Base-by-base conservation (phyloP, 2,329 filamentous ascomycete species). In the Plectosphaerella plurivora region DNA sequence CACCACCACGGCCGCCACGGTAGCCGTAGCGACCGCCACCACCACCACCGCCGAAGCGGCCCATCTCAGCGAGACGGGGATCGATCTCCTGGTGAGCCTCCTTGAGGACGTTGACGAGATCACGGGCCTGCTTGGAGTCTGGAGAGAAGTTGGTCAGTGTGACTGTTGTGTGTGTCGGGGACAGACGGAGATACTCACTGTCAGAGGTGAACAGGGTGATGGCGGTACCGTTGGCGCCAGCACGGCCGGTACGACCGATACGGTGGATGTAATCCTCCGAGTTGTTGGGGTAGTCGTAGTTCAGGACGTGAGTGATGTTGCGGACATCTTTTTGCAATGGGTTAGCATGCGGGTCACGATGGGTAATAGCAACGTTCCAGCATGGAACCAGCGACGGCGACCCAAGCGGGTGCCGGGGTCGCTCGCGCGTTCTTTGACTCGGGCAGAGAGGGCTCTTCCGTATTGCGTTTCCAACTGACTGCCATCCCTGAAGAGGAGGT, bases 261-360 rank as follows among this genome's bases (percentile, higher is more conserved):
- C 94, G 89, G 71, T 97, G 94, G 63, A 97, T 96, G 68, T 97
- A 97, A 69, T 97, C 93, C 78, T 99, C 94, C 66, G 94, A 85
- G 76, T 97, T 97, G 81, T 97, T 97, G 73, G 93, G 93, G 76
- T 97, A 97, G 74, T 97, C 94, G 89, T 97, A 97, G 86, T 97
- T 97, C 78, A 99, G 84, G 77, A 99, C 94, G 79, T 99, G 94
- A 77, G 94, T 97, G 80, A 99, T 99, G 83, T 99, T 96, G 79
- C 92, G 93, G 81, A 99, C 94, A 88, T 99, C 94, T 97, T 97
- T 97, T 70, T 68, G 66, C 68, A 65, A 65, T 66, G 73, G 83
- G 89, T 96, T 95, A 96, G 91, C 78, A 82, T 78, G 74, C 76
- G 77, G 79, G 72, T 73, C 67, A 70, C 70, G 65, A 64, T 66